Conservation (phyloP, 331 rosid genomes). For the Stylosanthes scabra region DNA sequence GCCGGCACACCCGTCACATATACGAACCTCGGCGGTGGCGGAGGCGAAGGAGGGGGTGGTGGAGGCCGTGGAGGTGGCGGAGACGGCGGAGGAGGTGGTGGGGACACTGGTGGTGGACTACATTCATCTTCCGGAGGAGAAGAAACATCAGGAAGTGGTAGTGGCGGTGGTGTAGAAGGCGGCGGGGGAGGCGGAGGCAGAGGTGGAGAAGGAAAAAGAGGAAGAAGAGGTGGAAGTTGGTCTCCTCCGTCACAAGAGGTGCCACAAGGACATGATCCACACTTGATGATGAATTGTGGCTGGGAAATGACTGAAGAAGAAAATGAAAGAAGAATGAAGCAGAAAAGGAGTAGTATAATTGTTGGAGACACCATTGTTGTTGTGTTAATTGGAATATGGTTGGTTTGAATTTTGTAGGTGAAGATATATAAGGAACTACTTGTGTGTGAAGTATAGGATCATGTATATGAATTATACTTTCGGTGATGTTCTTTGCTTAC, state of each 20-base stretch:
- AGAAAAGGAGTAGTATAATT: constrained; percentile 22
- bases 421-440: constrained; percentile 32
- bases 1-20: constrained; percentile 50
- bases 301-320: constrained; percentile 27
- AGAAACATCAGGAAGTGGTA: constrained; percentile 24
- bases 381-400: constrained; percentile 24
- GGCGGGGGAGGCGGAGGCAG: constrained; percentile 36
- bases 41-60: constrained; percentile 9
- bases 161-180: constrained; percentile 31
- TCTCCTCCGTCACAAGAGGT: constrained; percentile 43
- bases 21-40: constrained; percentile 70
- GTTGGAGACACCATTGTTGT: constrained; percentile 42
- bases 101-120: constrained; percentile 22
- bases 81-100: constrained; percentile 28
- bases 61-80: constrained; percentile 32
- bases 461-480: neutral
- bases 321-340: constrained; percentile 15
- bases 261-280: constrained; percentile 60
- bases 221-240: constrained; percentile 6
- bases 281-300: constrained; percentile 45
- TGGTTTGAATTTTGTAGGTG: neutral
- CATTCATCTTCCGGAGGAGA: neutral
- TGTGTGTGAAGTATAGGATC: constrained; percentile 31
- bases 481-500: constrained; percentile 24
- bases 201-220: too few species aligned